Percentiles rank a stretch among this genome's conserved stretches.
Evolutionary conservation across 225 moss, liverwort and hornwort genomes (phyloP).

Genomic region (Neckera pumila): DNA sequence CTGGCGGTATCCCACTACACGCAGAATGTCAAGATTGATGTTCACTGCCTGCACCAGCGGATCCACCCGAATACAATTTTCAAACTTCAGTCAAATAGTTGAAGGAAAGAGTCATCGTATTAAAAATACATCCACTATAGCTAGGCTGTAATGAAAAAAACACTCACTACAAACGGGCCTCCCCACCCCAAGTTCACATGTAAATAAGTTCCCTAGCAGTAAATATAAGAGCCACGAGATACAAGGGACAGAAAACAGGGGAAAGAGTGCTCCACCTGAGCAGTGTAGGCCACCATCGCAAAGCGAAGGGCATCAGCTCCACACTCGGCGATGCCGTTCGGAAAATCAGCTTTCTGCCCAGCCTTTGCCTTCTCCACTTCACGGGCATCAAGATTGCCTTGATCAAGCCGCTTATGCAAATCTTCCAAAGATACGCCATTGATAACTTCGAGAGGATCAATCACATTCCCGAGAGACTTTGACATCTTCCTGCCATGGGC

Average conservation of each 20-base stretch:
- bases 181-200: not conserved
- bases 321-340: conserved; percentile 81
- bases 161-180: not conserved
- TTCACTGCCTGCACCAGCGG: conserved; percentile 59
- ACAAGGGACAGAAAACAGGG: not conserved
- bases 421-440: conserved; percentile 65
- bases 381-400: conserved; percentile 76
- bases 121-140: not conserved
- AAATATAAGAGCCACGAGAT: not conserved
- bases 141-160: not conserved
- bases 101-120: not conserved
- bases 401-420: conserved; percentile 61
- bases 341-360: conserved; percentile 69
- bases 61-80: not conserved
- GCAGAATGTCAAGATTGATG: conserved; percentile 81
- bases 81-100: not conserved
- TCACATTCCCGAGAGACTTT: conserved; percentile 83
- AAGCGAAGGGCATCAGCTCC: conserved; percentile 96
- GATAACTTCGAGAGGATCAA: conserved; percentile 75
- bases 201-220: not conserved
- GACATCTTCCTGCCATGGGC: conserved; percentile 98
- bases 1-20: conserved; percentile 89
- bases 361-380: conserved; percentile 82
- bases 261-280: conserved; percentile 31
- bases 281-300: conserved; percentile 79